A percentile compares a stretch with the other conserved stretches of the same genome.
phyloP scores from a whole-genome alignment of 2,329 filamentous ascomycete genomes.

The Ophiognomonia clavigignenti-juglandacearum region DNA sequence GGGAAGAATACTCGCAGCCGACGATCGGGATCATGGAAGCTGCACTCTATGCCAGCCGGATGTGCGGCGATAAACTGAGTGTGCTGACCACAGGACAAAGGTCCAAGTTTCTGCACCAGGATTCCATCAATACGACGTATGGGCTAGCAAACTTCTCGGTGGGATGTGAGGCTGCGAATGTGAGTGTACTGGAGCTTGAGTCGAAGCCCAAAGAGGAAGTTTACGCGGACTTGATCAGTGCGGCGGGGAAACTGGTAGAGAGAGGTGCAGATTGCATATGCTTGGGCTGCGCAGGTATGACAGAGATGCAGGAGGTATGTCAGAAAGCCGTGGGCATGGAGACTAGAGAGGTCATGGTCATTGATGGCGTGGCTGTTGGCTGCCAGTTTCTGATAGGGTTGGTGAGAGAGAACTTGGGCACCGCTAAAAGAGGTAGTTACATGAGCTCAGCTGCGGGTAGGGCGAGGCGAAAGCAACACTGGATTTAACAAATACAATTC shows the following conservation, averaged over 20 bases:
- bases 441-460: conserved; percentile 32
- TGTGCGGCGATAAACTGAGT: conserved; percentile 41
- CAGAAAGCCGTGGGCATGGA: conserved; percentile 39
- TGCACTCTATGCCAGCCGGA: conserved; percentile 40
- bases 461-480: conserved; percentile 30
- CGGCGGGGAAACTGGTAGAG: conserved; percentile 32
- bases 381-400: conserved; percentile 40
- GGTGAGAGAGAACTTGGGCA: conserved; percentile 39
- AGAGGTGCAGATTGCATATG: conserved; percentile 28
- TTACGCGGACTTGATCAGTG: conserved; percentile 30
- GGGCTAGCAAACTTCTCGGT: conserved; percentile 36
- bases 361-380: conserved; percentile 45
- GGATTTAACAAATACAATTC: no score
- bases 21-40: conserved; percentile 48
- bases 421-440: conserved; percentile 39
- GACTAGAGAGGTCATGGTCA: conserved; percentile 37
- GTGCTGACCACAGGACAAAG: conserved; percentile 36
- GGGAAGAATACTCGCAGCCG: conserved; percentile 39
- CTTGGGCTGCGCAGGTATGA: conserved; percentile 46
- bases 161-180: conserved; percentile 33
- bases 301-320: conserved; percentile 36
- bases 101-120: conserved; percentile 34
- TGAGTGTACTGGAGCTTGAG: conserved; percentile 40
- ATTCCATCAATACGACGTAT: conserved; percentile 33
- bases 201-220: conserved; percentile 32